phyloP scores from a whole-genome alignment of 495 filamentous ascomycete species.

The Hypoxylon fuscum region DNA sequence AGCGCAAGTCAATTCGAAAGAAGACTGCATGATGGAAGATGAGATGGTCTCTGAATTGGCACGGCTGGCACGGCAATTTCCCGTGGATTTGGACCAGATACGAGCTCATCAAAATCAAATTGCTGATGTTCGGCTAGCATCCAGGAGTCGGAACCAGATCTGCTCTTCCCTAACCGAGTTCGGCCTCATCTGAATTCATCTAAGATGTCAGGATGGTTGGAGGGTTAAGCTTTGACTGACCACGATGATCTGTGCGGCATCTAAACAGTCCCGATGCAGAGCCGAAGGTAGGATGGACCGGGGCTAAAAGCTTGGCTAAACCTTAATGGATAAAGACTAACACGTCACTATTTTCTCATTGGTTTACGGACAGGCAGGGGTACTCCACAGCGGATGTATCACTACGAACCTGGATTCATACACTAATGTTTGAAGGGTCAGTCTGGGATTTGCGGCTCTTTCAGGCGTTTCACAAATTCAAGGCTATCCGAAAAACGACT shows the following conservation, averaged over 20 bases:
- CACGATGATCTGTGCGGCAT: too few species aligned
- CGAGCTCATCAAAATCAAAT: too few species aligned
- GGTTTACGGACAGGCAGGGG: slow-evolving; percentile 1
- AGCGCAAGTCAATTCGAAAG: too few species aligned
- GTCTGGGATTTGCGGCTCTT: slow-evolving; percentile 25
- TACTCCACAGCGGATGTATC: slow-evolving; percentile 15
- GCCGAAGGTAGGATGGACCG: slow-evolving; percentile 8
- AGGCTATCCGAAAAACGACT: slow-evolving; percentile 19
- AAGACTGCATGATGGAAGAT: too few species aligned
- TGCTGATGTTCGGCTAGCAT: not conserved
- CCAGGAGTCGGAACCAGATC: too few species aligned
- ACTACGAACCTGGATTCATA: slow-evolving; percentile 7
- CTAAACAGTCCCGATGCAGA: too few species aligned
- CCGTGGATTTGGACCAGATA: too few species aligned
- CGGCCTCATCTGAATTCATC: too few species aligned
- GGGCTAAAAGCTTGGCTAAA: slow-evolving; percentile 21
- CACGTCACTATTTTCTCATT: slow-evolving; percentile 7
- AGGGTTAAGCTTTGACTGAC: too few species aligned
- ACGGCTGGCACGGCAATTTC: too few species aligned
- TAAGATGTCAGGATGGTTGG: too few species aligned
- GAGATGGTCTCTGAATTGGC: not conserved
- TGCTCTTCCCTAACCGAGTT: too few species aligned
- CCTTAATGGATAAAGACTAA: slow-evolving; percentile 9
- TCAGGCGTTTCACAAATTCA: slow-evolving; percentile 16
- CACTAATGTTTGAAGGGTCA: slow-evolving; percentile 38